Conservation (phyloP, 2,329 filamentous ascomycete species). For the Hypoxylon sp. region DNA sequence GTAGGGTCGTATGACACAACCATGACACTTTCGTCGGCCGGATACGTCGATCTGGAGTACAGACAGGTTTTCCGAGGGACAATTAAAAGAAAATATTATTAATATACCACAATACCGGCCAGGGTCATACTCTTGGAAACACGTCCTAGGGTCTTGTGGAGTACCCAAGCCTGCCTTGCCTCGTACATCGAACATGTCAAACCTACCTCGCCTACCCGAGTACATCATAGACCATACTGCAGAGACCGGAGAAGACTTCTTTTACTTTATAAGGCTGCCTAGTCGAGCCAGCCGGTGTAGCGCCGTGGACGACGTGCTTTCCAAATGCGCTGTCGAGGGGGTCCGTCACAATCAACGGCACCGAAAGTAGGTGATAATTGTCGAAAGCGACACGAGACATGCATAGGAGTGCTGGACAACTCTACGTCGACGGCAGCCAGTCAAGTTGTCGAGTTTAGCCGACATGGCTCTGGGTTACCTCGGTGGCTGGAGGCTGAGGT, state of each 20-base stretch:
- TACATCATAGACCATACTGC: constrained; percentile 13
- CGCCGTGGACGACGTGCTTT: constrained; percentile 3
- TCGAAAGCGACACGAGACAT: constrained; percentile 34
- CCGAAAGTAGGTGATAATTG: constrained; percentile 29
- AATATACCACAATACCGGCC: constrained; percentile 31
- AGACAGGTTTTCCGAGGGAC: constrained; percentile 38
- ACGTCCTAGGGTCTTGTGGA: constrained; percentile 35
- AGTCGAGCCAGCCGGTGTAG: constrained; percentile 5
- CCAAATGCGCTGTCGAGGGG: neutral
- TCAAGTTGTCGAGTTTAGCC: constrained; percentile 26
- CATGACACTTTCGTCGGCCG: constrained; percentile 41
- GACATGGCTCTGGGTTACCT: constrained; percentile 22
- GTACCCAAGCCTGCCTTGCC: constrained; percentile 30
- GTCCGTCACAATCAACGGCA: constrained; percentile 24
- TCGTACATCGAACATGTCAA: constrained; percentile 25
- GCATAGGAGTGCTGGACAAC: constrained; percentile 34
- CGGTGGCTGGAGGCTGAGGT: constrained; percentile 37
- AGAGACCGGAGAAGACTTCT: constrained; percentile 34
- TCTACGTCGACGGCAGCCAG: constrained; percentile 20
- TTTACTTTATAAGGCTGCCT: constrained; percentile 30
- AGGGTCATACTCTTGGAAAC: constrained; percentile 41
- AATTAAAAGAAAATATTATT: constrained; percentile 35
- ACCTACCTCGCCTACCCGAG: too few relatives aligned
- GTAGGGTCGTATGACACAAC: constrained; percentile 43
- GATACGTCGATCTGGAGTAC: constrained; percentile 48